Percentiles rank a stretch among this genome's conserved stretches.
phyloP scores from a whole-genome alignment of 257 asterid species.

The Ajuga chamaepitys region DNA sequence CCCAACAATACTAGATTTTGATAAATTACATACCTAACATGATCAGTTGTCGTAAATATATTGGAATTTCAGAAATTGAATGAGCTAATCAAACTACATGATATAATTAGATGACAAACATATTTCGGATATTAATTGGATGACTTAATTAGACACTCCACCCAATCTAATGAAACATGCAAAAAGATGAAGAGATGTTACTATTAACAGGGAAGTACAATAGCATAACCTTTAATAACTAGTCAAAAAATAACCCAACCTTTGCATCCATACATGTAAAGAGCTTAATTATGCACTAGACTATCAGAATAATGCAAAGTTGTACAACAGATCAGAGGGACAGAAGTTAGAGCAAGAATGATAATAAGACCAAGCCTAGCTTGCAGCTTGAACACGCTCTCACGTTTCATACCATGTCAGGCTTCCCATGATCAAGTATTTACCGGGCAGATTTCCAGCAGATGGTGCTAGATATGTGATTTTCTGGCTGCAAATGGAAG shows the following conservation, averaged over 20 bases:
- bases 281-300: background rate
- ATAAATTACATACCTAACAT: too few relatives aligned
- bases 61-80: too few relatives aligned
- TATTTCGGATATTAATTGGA: too few relatives aligned
- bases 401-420: constrained; percentile 77
- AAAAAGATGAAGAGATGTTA: too few relatives aligned
- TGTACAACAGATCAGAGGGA: constrained; percentile 5
- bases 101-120: too few relatives aligned
- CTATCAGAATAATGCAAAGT: background rate
- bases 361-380: background rate
- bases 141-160: too few relatives aligned
- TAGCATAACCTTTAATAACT: background rate
- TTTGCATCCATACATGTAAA: background rate
- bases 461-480: constrained; percentile 84
- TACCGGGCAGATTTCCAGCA: constrained; percentile 89
- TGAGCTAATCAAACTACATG: too few relatives aligned
- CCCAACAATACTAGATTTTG: too few relatives aligned
- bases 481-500: constrained; percentile 52
- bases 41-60: too few relatives aligned
- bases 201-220: background rate
- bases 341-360: background rate
- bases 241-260: background rate
- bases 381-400: constrained; percentile 2
- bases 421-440: constrained; percentile 69
- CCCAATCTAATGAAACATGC: too few relatives aligned